Percentiles rank a stretch among this genome's conserved stretches.
Conservation (phyloP, 169 alveolate species). For the Amoebophrya sp. region DNA sequence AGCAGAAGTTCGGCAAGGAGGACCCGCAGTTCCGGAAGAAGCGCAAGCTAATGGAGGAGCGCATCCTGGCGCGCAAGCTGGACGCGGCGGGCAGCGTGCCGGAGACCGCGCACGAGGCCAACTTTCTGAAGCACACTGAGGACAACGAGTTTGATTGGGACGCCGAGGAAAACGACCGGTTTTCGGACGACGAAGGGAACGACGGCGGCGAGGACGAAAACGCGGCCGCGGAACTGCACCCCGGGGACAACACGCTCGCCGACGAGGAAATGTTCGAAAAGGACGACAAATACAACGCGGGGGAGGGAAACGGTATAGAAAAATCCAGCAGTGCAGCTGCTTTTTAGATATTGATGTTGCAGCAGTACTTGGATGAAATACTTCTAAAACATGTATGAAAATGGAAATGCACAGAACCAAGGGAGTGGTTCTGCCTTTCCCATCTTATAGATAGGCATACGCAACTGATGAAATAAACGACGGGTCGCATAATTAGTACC, state of each 20-base stretch:
- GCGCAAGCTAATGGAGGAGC: background rate
- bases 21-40: background rate
- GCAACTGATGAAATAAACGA: too few species aligned
- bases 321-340: too few species aligned
- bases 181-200: background rate
- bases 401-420: too few species aligned
- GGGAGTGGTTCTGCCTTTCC: too few species aligned
- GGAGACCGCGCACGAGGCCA: background rate
- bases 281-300: background rate
- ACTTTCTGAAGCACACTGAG: background rate
- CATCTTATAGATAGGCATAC: too few species aligned
- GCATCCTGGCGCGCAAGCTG: background rate
- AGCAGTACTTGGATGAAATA: too few species aligned
- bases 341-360: too few species aligned
- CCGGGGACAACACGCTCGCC: background rate
- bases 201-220: conserved; percentile 6
- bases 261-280: background rate
- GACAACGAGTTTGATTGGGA: conserved; percentile 15
- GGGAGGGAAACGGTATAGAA: background rate
- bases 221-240: background rate
- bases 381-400: too few species aligned
- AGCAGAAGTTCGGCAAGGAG: background rate
- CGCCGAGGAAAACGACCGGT: conserved; percentile 23
- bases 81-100: background rate
- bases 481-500: too few species aligned